Conservation (phyloP, 176 grass and related monocot genomes). For the Carex kokanica region DNA sequence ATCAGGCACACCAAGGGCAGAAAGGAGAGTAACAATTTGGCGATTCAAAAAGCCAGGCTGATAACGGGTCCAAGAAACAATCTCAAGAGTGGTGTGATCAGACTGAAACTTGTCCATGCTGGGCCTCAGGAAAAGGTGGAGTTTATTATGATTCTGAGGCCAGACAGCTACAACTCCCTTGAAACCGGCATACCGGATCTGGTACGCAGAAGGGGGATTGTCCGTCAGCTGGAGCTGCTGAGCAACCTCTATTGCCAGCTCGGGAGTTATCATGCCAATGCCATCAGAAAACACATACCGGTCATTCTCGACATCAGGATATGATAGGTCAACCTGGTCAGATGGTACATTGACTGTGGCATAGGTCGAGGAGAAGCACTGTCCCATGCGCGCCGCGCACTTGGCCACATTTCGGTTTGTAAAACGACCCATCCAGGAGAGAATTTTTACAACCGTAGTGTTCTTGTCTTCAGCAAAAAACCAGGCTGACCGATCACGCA, state of each 20-base stretch:
- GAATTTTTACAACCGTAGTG: constrained; percentile 42
- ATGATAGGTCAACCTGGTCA: constrained; percentile 34
- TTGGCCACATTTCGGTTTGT: constrained; percentile 68
- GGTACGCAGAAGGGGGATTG: constrained; percentile 75
- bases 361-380: constrained; percentile 94
- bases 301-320: constrained; percentile 54
- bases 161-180: constrained; percentile 84
- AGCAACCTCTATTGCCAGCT: constrained; percentile 74
- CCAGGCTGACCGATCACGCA: constrained; percentile 82
- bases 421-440: constrained; percentile 77
- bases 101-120: constrained; percentile 91
- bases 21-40: constrained; percentile 77
- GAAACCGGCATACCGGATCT: constrained; percentile 81
- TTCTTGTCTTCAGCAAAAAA: constrained; percentile 73
- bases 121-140: constrained; percentile 51
- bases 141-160: constrained; percentile 30
- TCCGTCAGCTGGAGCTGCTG: constrained; percentile 47
- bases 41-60: constrained; percentile 87
- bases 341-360: constrained; percentile 56
- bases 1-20: constrained; percentile 57
- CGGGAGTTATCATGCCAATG: constrained; percentile 66
- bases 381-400: constrained; percentile 75
- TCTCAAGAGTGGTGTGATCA: constrained; percentile 59
- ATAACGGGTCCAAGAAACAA: constrained; percentile 77
- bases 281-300: constrained; percentile 77